Percentiles rank a stretch among this genome's conserved stretches.
Evolutionary conservation across 1,284 basidiomycete species (phyloP).

Genomic region (Rhodotorula sp.): DNA sequence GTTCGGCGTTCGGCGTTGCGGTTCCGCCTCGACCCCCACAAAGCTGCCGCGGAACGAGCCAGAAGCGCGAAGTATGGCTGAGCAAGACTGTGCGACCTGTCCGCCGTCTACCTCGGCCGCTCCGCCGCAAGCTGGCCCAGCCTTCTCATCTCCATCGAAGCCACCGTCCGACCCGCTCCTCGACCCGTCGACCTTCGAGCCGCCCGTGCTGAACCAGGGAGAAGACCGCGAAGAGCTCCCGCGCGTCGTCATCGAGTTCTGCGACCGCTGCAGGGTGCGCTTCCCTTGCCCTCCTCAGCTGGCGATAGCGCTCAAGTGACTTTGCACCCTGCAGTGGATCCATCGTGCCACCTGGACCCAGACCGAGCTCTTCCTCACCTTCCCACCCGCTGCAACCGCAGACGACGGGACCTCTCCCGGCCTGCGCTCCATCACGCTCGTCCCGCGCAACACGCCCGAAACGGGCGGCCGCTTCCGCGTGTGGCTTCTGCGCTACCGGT

Average conservation of each 20-base stretch:
- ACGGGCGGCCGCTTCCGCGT: slow-evolving; percentile 84
- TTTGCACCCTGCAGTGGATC: slow-evolving; percentile 55
- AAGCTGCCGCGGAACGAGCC: too few species aligned
- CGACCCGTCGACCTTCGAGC: slow-evolving; percentile 26
- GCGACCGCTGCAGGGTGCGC: slow-evolving; percentile 67
- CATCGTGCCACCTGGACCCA: slow-evolving; percentile 84
- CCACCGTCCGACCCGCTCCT: slow-evolving; percentile 7
- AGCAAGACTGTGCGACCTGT: slow-evolving; percentile 11
- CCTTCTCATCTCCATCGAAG: background rate
- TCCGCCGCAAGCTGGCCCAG: background rate
- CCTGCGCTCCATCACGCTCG: slow-evolving; percentile 65
- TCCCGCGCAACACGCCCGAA: slow-evolving; percentile 75
- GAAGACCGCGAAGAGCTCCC: slow-evolving; percentile 33
- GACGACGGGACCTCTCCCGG: slow-evolving; percentile 52
- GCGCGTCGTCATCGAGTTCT: slow-evolving; percentile 71
- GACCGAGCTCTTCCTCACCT: slow-evolving; percentile 84
- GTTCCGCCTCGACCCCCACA: too few species aligned
- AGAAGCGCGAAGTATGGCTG: background rate
- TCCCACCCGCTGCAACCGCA: slow-evolving; percentile 59
- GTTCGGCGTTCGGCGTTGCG: too few species aligned
- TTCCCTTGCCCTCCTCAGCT: slow-evolving; percentile 2
- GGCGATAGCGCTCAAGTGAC: background rate
- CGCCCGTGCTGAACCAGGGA: slow-evolving; percentile 19
- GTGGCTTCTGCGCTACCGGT: slow-evolving; percentile 62
- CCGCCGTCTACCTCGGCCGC: background rate